Evolutionary conservation across 2,329 filamentous ascomycete species (phyloP), one percentile per base, ranked within the genome.

Genomic region (Sporothrix protearum): DNA sequence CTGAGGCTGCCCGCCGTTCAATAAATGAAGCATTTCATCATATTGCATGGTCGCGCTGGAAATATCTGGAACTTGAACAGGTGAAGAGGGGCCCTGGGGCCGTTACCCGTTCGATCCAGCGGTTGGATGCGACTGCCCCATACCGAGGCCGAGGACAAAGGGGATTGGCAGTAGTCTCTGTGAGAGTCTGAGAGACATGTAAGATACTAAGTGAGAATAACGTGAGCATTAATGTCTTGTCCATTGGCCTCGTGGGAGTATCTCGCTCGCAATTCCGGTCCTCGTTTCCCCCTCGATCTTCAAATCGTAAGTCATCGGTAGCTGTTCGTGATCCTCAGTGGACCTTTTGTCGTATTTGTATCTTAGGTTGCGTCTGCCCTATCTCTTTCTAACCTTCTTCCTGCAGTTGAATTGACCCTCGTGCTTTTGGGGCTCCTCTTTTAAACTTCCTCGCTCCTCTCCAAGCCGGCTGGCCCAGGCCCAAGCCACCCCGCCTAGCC

Each of bases 401-500:
- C 59, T 61, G 55, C 55, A 39, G 55, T 22, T 42, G 19, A 33
- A 33, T 19, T 25, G 53, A 12, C 10, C 57, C 33, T 63, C 57
- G 33, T 42, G 57, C 57, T 36, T 10, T 28, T 19, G 33, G 19
- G 16, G 53, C 25, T 30, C 25, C 25, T 57, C 25, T 57, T 49
- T 7, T n/a, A 10, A 39, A 39, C 7, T 10, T 39, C 36, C 36
- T 39, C 36, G 14, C 14, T 28, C 53, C 16, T 36, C 8, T 61
- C 22, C 33, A 42, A n/a, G 33, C 9, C 36, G 36, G 59, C 59
- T 64, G 59, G 59, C 36, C 59, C 36, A 45, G 59, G 33, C 36
- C 36, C 59, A 64, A 64, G 59, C 59, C 59, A 64, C 59, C n/a
- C 57, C 59, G 36, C 59, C 59, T 28, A 45, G 59, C 22, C 59